These are phyloP conservation scores for Penicillium nordicum DNA, from an alignment of 2,329 filamentous ascomycete species.

Conservation along the genomic window DNA sequence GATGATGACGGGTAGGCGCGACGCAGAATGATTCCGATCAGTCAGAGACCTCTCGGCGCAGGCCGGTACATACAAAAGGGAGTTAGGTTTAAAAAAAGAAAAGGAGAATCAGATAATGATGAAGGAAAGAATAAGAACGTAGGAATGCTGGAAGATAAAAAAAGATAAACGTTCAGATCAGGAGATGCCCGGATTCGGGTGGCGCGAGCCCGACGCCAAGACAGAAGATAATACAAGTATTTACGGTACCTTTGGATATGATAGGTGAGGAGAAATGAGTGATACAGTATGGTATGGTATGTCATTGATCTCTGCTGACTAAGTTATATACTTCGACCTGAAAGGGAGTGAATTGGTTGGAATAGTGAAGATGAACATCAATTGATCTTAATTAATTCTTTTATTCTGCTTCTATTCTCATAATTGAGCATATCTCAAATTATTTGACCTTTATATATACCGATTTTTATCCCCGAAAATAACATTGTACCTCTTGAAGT, in stretches of 20 bases:
- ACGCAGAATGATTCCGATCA: not conserved
- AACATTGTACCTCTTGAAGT: not conserved
- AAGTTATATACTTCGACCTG: not conserved
- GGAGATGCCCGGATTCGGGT: slow-evolving; percentile 11
- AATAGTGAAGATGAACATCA: not conserved
- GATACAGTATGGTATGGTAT: slow-evolving; percentile 5
- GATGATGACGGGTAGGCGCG: slow-evolving; percentile 9
- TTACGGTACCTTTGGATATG: not conserved
- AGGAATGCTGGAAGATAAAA: slow-evolving; percentile 3
- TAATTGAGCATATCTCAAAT: not conserved
- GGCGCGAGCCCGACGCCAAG: slow-evolving; percentile 7
- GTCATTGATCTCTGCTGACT: not conserved
- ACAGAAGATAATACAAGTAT: not conserved
- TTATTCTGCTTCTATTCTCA: accelerated
- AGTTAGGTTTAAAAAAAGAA: not conserved
- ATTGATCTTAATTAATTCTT: not conserved
- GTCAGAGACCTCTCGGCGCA: not conserved
- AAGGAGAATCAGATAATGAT: not conserved
- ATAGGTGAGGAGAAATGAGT: accelerated
- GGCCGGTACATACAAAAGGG: not conserved
- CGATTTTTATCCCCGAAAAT: too few relatives aligned
- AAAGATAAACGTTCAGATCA: slow-evolving; percentile 11
- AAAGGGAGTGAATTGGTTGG: slow-evolving; percentile 9
- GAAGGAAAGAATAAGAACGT: slow-evolving; percentile 1
- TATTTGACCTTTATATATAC: too few relatives aligned